A percentile compares a stretch with the other conserved stretches of the same genome.
These are phyloP conservation scores for Mariannaea elegans DNA, from an alignment of 2,329 filamentous ascomycete genomes.

Conservation along the genomic window DNA sequence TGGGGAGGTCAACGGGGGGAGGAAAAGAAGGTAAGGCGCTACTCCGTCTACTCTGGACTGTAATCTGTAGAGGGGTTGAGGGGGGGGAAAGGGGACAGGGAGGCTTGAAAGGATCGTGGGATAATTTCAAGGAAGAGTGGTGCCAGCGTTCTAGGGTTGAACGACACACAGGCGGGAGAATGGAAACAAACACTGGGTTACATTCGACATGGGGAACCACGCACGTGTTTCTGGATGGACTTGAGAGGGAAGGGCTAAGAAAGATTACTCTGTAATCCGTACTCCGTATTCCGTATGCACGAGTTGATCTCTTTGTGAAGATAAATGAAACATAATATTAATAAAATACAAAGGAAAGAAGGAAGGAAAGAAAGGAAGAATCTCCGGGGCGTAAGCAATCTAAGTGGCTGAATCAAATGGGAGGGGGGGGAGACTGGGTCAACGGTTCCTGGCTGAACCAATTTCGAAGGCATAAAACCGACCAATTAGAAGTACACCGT, in stretches of 20 bases:
- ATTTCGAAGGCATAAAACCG: conserved; percentile 11
- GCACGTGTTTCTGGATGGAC: background rate
- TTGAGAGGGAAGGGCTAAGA: background rate
- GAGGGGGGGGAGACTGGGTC: background rate
- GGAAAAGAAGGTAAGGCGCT: too few species aligned
- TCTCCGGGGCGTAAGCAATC: background rate
- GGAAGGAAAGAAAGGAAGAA: background rate
- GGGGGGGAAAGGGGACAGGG: background rate
- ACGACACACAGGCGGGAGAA: background rate
- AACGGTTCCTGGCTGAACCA: conserved; percentile 41
- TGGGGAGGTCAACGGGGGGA: background rate
- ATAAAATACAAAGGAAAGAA: background rate
- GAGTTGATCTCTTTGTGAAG: background rate
- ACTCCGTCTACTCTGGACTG: too few species aligned
- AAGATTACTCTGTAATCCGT: background rate
- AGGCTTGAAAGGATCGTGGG: conserved; percentile 2
- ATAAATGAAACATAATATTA: background rate
- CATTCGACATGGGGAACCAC: background rate
- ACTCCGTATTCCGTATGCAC: background rate
- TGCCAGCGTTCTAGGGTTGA: background rate
- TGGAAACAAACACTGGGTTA: conserved; percentile 7
- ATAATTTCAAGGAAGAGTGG: background rate
- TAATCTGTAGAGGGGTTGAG: too few species aligned
- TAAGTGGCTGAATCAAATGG: background rate
- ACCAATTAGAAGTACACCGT: conserved; percentile 36